Evolutionary conservation across 2,329 filamentous ascomycete species (phyloP), one percentile per base, ranked within the genome.

Genomic region (Colletotrichum phormii): DNA sequence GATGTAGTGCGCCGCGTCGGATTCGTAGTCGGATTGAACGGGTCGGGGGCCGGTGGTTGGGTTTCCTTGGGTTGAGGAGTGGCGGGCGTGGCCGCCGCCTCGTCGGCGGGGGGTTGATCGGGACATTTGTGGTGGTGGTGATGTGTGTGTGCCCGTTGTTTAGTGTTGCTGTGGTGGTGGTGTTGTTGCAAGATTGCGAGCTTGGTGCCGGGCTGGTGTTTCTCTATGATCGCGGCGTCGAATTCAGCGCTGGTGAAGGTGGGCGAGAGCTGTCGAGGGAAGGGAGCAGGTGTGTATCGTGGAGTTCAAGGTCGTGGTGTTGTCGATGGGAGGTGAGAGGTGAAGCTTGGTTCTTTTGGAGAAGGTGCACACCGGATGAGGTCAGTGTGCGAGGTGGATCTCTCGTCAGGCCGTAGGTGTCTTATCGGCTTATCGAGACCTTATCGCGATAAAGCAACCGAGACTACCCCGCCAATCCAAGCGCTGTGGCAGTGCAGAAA

Each of bases 11-110:
- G 86, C 86, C 24, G 87, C 88, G 80, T 93, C 91, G 74, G 91
- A 92, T 77, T 93, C 91, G 83, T 93, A 92, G 81, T 93, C 91
- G 59, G 88, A 89, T 33, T 83, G 79, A 24, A 73, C 68, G 7
- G 68, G 71, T 12, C 71, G 71, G 13, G 71, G 71, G 59, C 82
- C 82, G 13, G 37, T 18, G 15, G 18, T 42, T 42, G 37, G 37
- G 5, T 81, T 79, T 66, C 82, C 83, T 18, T 82, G 83, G 9
- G 81, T 83, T 29, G 83, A 84, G 11, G 82, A 79, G 64, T 87
- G 83, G 64, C 84, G 82, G 73, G 78, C 82, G 77, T 86, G 84
- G 69, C 74, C 63, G 12, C 57, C 63, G 15, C 57, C 63, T 78
- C 76, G 78, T 72, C 83, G 82, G 67, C 81, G 81, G 53, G 86